phyloP scores from a whole-genome alignment of 2,329 filamentous ascomycete species.

The Tolypocladium guangdongense region DNA sequence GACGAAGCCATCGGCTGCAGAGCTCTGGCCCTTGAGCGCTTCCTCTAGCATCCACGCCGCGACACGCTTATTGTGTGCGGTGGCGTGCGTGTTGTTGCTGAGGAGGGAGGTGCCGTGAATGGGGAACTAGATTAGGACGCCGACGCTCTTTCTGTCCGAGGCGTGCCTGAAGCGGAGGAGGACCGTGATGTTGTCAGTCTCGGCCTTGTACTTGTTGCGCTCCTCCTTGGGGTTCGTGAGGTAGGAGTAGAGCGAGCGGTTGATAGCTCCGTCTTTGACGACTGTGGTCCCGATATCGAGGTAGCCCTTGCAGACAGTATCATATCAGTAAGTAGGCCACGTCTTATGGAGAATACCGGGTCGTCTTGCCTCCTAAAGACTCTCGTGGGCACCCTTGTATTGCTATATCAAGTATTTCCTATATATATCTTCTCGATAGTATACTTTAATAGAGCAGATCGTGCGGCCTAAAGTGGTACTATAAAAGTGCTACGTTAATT shows the following conservation, averaged over 20 bases:
- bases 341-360: background rate
- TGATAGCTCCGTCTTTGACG: constrained; percentile 70
- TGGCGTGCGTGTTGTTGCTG: constrained; percentile 81
- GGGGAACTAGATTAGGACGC: constrained; percentile 81
- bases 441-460: too few relatives aligned
- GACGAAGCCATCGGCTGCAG: constrained; percentile 59
- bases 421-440: too few relatives aligned
- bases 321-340: background rate
- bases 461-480: too few relatives aligned
- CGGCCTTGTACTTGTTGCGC: constrained; percentile 51
- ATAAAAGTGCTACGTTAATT: too few relatives aligned
- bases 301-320: constrained; percentile 36
- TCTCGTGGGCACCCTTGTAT: constrained; percentile 60
- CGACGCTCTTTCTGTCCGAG: constrained; percentile 65
- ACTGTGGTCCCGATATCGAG: constrained; percentile 60
- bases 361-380: constrained; percentile 28
- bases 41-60: constrained; percentile 78
- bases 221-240: constrained; percentile 74
- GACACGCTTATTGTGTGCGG: constrained; percentile 92
- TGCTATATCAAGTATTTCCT: too few relatives aligned
- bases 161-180: constrained; percentile 67
- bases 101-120: constrained; percentile 87
- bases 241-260: constrained; percentile 81
- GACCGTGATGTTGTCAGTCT: constrained; percentile 52
- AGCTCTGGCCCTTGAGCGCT: constrained; percentile 41